Evolutionary conservation across 208 protist species (phyloP).

Genomic region (Spongospora subterranea): DNA sequence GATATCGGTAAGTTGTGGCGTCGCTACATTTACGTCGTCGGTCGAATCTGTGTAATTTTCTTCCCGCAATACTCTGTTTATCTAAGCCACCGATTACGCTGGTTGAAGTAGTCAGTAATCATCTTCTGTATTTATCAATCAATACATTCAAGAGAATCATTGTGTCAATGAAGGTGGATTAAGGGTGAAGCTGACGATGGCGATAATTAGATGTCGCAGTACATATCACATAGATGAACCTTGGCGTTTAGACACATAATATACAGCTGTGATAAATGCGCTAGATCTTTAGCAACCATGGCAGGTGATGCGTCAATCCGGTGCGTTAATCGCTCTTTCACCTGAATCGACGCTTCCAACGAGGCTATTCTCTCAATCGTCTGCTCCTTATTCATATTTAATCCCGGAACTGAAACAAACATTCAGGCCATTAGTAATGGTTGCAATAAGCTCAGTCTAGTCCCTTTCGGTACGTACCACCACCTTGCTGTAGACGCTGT

Average conservation of each 20-base stretch:
- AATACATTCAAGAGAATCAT: no score
- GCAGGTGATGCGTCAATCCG: background rate
- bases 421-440: background rate
- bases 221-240: background rate
- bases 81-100: slow-evolving; percentile 45
- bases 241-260: background rate
- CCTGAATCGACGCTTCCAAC: background rate
- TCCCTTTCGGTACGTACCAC: background rate
- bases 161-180: no score
- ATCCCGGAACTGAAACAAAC: no score
- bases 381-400: background rate
- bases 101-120: background rate
- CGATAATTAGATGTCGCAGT: background rate
- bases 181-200: no score
- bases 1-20: background rate
- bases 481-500: background rate
- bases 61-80: slow-evolving; percentile 56
- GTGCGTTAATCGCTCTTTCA: background rate
- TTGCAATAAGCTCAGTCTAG: background rate
- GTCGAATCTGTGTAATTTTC: slow-evolving; percentile 49
- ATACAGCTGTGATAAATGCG: background rate
- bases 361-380: background rate
- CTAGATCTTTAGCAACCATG: background rate
- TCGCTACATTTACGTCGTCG: slow-evolving; percentile 7
- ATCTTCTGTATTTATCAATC: no score